Percentiles rank a stretch among this genome's conserved stretches.
These are phyloP conservation scores for Aspergillus baeticus DNA, from an alignment of 495 filamentous ascomycete genomes.

Conservation along the genomic window DNA sequence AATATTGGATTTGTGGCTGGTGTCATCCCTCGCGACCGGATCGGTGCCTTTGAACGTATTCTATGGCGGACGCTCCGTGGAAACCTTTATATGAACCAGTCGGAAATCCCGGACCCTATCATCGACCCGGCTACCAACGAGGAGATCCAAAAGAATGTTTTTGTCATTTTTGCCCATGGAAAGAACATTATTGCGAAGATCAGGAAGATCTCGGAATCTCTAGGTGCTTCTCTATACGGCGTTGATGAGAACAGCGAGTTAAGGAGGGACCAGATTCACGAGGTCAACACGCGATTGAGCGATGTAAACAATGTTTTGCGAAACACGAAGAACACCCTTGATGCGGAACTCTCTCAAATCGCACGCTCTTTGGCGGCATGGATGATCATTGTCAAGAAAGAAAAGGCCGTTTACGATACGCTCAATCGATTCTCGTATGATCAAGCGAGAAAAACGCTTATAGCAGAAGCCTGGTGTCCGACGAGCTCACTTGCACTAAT, in stretches of 20 bases:
- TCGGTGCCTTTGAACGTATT: conserved; percentile 94
- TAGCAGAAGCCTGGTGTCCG: conserved; percentile 97
- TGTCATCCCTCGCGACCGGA: conserved; percentile 89
- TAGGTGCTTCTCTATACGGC: conserved; percentile 91
- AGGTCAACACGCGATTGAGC: conserved; percentile 87
- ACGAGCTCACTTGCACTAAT: conserved; percentile 87
- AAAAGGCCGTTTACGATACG: conserved; percentile 97
- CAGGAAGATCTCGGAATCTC: conserved; percentile 95
- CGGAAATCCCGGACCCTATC: conserved; percentile 93
- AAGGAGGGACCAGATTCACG: conserved; percentile 89
- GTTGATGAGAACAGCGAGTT: conserved; percentile 97
- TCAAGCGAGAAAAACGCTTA: conserved; percentile 89
- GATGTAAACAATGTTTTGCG: conserved; percentile 88
- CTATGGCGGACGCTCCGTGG: conserved; percentile 95
- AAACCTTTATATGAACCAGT: conserved; percentile 99
- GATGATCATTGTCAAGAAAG: conserved; percentile 97
- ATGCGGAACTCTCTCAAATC: conserved; percentile 91
- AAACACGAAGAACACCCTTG: conserved; percentile 95
- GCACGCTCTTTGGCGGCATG: conserved; percentile 85
- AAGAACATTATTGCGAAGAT: conserved; percentile 99
- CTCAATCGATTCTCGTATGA: conserved; percentile 97
- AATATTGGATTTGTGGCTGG: conserved; percentile 99
- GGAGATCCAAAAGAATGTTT: conserved; percentile 92
- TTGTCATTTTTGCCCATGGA: conserved; percentile 98
- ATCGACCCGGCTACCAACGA: conserved; percentile 91